Evolutionary conservation across 2,329 filamentous ascomycete genomes (phyloP).

Genomic region (Nothophaeocryptopus gaeumannii): DNA sequence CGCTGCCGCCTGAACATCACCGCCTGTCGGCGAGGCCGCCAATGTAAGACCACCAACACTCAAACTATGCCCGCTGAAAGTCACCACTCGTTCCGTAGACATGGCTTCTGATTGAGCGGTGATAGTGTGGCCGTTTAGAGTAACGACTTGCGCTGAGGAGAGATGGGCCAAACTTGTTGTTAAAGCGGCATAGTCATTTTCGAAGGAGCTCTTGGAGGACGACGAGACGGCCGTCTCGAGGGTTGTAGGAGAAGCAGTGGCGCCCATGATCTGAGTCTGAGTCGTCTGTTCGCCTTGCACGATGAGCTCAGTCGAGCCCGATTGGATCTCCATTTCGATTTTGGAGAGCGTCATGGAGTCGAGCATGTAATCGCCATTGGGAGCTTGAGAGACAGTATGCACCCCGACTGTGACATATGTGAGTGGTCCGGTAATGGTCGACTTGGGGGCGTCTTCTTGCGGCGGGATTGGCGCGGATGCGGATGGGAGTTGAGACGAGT

Average conservation of each 20-base stretch:
- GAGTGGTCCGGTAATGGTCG: constrained; percentile 6
- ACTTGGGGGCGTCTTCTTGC: background rate
- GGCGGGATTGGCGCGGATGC: background rate
- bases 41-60: constrained; percentile 13
- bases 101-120: background rate
- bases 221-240: background rate
- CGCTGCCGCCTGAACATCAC: background rate
- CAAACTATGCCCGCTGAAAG: constrained; percentile 13
- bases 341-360: constrained; percentile 13
- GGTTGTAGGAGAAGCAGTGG: background rate
- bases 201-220: background rate
- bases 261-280: background rate
- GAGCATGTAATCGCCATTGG: constrained; percentile 18
- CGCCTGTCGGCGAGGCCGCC: constrained; percentile 9
- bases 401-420: constrained; percentile 1
- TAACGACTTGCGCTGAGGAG: background rate
- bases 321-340: constrained; percentile 9
- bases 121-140: constrained; percentile 2
- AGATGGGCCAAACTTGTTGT: background rate
- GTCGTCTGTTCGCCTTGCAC: constrained; percentile 10
- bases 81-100: constrained; percentile 3
- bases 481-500: background rate
- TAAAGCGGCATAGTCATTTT: background rate
- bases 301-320: constrained; percentile 9
- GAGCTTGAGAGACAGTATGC: constrained; percentile 10